Evolutionary conservation across 306 rosid genomes (phyloP), one percentile per base, ranked within the genome.

Genomic region (Quercus robur): DNA sequence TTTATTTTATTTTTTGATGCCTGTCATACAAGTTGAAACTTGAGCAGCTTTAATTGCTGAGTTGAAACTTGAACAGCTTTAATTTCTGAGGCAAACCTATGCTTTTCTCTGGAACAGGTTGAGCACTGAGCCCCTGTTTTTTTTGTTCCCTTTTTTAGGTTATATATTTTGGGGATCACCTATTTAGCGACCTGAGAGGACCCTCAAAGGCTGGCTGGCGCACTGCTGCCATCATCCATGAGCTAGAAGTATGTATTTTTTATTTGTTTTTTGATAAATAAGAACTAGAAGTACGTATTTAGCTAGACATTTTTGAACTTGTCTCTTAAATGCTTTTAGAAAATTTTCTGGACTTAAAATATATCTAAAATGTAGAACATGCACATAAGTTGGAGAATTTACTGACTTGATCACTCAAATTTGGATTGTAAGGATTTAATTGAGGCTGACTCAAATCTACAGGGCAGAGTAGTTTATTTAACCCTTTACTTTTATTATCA

Each of bases 161-260:
- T 81, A 95, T 95, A 85, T 95, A 95, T 89, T 95, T 95, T 86
- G 99, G 99, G 71, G 99, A 95, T 81, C 99, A 95, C 82, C 92
- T 95, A 56, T 95, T 95, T 73, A 93, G 99, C 2, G 99, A 95
- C 84, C 88, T 95, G 86, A 95, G 97, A 85, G 99, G 95, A 3
- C 99, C 97, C 70, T 89, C 95, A 70, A 95, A 93, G 89, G 97
- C 97, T 83, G 99, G 99, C 80, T 95, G 99, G 99, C 99, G 94
- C 76, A 95, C 99, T 78, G 99, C 94, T 56, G 99, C 99, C 55
- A 86, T 95, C 88, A 95, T 95, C 80, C 92, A 91, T 64, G 97
- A 95, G 85, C 87, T 95, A 70, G 97, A 95, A 86, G 99, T 93
- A 86, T 55, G 84, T 64, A 21, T 79, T 75, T 58, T 55, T 38